These are phyloP conservation scores for Cryphonectria naterciae DNA, from an alignment of 2,329 filamentous ascomycete genomes.

Conservation along the genomic window DNA sequence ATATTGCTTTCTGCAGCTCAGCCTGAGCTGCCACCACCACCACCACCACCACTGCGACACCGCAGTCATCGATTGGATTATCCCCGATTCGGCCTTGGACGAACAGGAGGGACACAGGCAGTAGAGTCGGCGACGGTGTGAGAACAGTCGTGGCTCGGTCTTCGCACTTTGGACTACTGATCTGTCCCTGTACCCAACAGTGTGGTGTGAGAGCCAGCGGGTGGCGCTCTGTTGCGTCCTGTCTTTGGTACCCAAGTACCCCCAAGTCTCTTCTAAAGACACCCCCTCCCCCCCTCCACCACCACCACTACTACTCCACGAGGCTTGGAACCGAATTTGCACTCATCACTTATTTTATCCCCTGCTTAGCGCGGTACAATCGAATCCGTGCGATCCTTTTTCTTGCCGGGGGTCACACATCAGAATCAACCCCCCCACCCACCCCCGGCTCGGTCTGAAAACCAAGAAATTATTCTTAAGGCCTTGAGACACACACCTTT, in stretches of 20 bases:
- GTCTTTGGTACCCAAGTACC: not conserved
- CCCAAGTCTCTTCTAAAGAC: constrained; percentile 30
- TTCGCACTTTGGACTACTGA: constrained; percentile 31
- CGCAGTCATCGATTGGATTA: constrained; percentile 4
- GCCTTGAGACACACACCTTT: constrained; percentile 31
- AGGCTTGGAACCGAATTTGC: constrained; percentile 12
- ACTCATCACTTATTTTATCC: constrained; percentile 10
- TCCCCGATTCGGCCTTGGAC: constrained; percentile 3
- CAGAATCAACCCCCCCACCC: constrained; percentile 2
- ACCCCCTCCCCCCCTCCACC: constrained; percentile 33
- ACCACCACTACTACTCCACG: constrained; percentile 17
- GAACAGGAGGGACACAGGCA: constrained; percentile 15
- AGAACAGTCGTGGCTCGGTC: constrained; percentile 27
- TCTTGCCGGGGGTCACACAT: not conserved
- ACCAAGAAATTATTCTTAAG: constrained; percentile 20
- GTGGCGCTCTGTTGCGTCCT: not conserved
- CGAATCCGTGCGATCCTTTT: constrained; percentile 2
- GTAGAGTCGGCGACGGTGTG: constrained; percentile 21
- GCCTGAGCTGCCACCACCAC: constrained; percentile 4
- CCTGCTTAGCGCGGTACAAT: constrained; percentile 17
- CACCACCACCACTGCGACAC: not conserved
- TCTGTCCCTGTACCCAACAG: constrained; percentile 20
- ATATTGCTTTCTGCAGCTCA: constrained; percentile 11
- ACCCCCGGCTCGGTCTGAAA: not conserved
- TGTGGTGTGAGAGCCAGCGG: not conserved